Evolutionary conservation across 495 filamentous ascomycete species (phyloP), one percentile per base, ranked within the genome.

Genomic region (Aspergillus conjunctus): DNA sequence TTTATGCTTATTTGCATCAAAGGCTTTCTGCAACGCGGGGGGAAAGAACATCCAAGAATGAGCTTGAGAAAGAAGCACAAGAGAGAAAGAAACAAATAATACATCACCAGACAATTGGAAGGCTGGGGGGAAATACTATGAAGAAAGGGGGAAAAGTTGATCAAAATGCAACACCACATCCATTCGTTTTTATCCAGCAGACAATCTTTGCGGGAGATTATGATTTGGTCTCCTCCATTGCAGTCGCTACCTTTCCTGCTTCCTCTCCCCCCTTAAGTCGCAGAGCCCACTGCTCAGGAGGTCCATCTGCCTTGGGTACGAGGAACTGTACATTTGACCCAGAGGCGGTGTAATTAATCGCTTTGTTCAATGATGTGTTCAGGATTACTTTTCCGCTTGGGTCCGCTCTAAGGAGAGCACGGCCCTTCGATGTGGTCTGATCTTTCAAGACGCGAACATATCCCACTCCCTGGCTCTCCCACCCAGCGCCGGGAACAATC

Each of bases 321-420:
- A 79, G 68, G 43, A 90, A 71, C 56, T 83, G 84, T 41, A 89
- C 75, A 22, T 77, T 83, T 66, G 83, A 88, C 20, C 72, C 74
- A 6, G 70, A 74, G 6, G 71, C 66, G 51, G 78, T 79, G 71
- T 91, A 93, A 1, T 77, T 77, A 8, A 87, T 71, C 14, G 80
- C 73, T 22, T 84, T 76, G 33, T 87, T 78, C 18, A 92, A 67
- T 14, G 74, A 66, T 39, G 87, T 83, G 74, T 93, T 93, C 56
- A 93, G 67, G 5, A 88, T 77, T 15, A 92, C 71, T 17, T 85
- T 83, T 21, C 90, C 90, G 59, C 85, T 82, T 0, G 88, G 88
- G 52, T 91, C 88, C 14, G 81, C 83, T 31, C 90, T 82, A 50
- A 91, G 66, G 26, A 93, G 72, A 56, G 91, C 71, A 37, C 90